Conservation (phyloP, 1,284 basidiomycete species). For the Lentinula novae-zelandiae region DNA sequence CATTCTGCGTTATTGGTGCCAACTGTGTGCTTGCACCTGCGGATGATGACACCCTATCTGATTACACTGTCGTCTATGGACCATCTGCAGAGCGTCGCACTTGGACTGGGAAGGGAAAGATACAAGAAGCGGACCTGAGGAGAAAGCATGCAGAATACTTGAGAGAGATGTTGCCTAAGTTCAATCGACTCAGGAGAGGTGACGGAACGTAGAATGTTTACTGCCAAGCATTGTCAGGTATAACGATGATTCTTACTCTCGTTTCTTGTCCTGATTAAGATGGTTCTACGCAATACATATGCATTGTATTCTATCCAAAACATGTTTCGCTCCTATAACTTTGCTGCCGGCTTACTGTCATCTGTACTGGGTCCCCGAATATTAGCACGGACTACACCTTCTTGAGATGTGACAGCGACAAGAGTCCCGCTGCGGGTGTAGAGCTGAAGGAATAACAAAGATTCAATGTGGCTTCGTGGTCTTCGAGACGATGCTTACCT, state of each 20-base stretch:
- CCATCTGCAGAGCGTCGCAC: constrained; percentile 64
- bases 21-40: constrained; percentile 73
- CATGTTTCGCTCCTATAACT: constrained; percentile 29
- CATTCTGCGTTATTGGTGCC: constrained; percentile 80
- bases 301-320: background rate
- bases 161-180: constrained; percentile 86
- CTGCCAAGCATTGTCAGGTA: background rate
- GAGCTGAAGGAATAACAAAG: constrained; percentile 41
- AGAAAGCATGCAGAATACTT: constrained; percentile 90
- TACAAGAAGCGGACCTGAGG: constrained; percentile 80
- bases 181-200: constrained; percentile 66
- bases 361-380: constrained; percentile 34
- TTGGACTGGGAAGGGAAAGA: constrained; percentile 85
- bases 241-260: too few species aligned
- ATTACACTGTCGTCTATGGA: constrained; percentile 85
- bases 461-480: background rate
- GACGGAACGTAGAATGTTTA: constrained; percentile 40
- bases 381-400: constrained; percentile 73
- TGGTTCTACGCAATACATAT: background rate
- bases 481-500: constrained; percentile 38
- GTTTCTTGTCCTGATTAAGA: background rate
- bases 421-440: constrained; percentile 71
- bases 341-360: constrained; percentile 26
- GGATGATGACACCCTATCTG: constrained; percentile 75
- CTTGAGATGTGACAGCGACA: constrained; percentile 78